Base-by-base conservation (phyloP, 495 filamentous ascomycete species). In the Ramalina peruviana region DNA sequence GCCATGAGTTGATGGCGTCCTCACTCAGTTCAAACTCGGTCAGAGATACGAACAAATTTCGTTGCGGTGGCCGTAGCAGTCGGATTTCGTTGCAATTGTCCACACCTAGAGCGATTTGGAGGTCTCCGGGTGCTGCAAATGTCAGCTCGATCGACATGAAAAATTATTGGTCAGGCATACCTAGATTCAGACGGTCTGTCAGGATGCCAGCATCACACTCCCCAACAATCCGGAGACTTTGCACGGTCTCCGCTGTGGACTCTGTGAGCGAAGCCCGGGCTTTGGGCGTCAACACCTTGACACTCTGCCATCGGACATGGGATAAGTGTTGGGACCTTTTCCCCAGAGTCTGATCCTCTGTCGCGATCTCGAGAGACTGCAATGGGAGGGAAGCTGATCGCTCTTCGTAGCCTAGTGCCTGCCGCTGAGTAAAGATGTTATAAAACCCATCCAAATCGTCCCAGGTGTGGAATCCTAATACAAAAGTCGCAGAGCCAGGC, bases 101-200 rank as follows among this genome's bases (percentile, higher is more conserved):
- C 46, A 78, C 71, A 50, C 81, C 75, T 20, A 87, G 66, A 27
- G 57, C 60, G 62, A 88, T 58, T 60, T 75, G 79, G 49, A 89
- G 59, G 58, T 87, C 82, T 10, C 85, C 84, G 50, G 81, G 80
- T n/a, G 66, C 71, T 74, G 42, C 9, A 10, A 40, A 50, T 6
- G 26, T 48, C n/a, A 48, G 25, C n/a, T n/a, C 17, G n/a, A 37
- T 43, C 37, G 48, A 46, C n/a, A 48, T 43, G 7, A 16, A 3
- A 9, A 3, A 13, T 6, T 12, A 6, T 19, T 10, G 17, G 36
- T 19, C 3, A n/a, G 23, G 19, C 48, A 54, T 58, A 73, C 73
- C 80, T n/a, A 84, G 67, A 54, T 86, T 85, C 51, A 89, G 69
- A 17, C 83, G 74, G 63, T 89, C 85, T 6, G 82, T 85, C 9